A percentile compares a stretch with the other conserved stretches of the same genome.
phyloP scores from a whole-genome alignment of 176 grass and related monocot species.

The Cenchrus americanus region DNA sequence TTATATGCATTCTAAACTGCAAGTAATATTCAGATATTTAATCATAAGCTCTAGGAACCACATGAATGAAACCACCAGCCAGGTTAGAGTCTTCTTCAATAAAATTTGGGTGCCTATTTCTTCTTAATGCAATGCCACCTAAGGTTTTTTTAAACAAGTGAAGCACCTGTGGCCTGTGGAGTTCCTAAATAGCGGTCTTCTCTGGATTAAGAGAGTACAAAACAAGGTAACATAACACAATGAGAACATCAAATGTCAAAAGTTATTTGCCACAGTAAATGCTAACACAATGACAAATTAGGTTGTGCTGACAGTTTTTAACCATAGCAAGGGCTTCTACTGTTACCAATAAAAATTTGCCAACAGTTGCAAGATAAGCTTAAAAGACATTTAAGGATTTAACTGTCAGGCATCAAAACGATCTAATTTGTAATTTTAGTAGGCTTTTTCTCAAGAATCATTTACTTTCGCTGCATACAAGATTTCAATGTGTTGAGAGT shows the following conservation, averaged over 20 bases:
- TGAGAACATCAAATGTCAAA: constrained; percentile 4
- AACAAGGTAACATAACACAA: constrained; percentile 23
- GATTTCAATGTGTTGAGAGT: background rate
- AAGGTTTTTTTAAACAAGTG: constrained; percentile 26
- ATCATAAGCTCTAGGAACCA: constrained; percentile 8
- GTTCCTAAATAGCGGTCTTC: background rate
- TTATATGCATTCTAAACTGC: constrained; percentile 18
- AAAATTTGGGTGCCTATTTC: background rate
- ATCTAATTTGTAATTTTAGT: constrained; percentile 4
- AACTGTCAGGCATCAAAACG: background rate
- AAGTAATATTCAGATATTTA: constrained; percentile 23
- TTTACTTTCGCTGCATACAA: constrained; percentile 20
- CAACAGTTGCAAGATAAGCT: constrained; percentile 15
- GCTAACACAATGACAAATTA: background rate
- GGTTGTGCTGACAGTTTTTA: background rate
- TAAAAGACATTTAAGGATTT: constrained; percentile 6
- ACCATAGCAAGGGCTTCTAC: background rate
- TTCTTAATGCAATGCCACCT: background rate
- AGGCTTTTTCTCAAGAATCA: background rate
- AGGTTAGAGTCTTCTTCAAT: background rate
- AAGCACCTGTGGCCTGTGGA: background rate
- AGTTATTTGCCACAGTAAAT: background rate
- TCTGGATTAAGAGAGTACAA: constrained; percentile 21
- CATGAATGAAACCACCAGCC: background rate
- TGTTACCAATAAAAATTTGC: background rate